Percentiles rank a stretch among this genome's conserved stretches.
Conservation (phyloP, 371 early-diverging fungal species). For the Dichotomocladium elegans region DNA sequence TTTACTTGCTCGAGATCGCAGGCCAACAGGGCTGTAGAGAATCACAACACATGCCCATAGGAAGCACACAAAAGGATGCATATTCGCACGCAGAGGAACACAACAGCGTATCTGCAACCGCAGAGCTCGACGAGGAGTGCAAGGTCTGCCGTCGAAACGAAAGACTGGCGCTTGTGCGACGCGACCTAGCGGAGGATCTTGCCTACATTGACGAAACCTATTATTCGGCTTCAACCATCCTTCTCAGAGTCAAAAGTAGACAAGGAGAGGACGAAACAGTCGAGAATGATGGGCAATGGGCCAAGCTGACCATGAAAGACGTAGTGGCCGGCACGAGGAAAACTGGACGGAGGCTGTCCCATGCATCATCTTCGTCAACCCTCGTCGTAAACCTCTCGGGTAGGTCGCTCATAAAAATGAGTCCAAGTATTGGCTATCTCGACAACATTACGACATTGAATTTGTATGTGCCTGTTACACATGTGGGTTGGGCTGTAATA, state of each 20-base stretch:
- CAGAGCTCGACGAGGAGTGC: constrained; percentile 17
- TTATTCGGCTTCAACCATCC: constrained; percentile 17
- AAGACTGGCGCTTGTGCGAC: constrained; percentile 23
- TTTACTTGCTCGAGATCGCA: constrained; percentile 26
- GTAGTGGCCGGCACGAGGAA: constrained; percentile 14
- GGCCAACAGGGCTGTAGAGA: constrained; percentile 19
- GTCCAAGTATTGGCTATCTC: constrained; percentile 34
- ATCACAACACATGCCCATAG: background rate
- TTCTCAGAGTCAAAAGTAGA: too few species aligned
- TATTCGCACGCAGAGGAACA: too few species aligned
- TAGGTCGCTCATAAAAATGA: constrained; percentile 29
- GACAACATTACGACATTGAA: constrained; percentile 32
- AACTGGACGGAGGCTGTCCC: constrained; percentile 10
- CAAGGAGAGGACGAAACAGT: constrained; percentile 6
- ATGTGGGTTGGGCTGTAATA: background rate
- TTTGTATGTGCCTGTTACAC: constrained; percentile 19
- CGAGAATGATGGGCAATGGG: constrained; percentile 15
- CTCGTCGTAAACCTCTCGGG: constrained; percentile 28
- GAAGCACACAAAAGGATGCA: background rate
- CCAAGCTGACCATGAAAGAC: constrained; percentile 27
- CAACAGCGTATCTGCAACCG: constrained; percentile 13
- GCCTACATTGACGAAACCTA: constrained; percentile 41
- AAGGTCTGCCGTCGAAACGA: constrained; percentile 21
- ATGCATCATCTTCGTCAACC: too few species aligned
- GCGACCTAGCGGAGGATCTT: constrained; percentile 27